phyloP scores from a whole-genome alignment of 2,329 filamentous ascomycete species.

The Aspergillus sp. region DNA sequence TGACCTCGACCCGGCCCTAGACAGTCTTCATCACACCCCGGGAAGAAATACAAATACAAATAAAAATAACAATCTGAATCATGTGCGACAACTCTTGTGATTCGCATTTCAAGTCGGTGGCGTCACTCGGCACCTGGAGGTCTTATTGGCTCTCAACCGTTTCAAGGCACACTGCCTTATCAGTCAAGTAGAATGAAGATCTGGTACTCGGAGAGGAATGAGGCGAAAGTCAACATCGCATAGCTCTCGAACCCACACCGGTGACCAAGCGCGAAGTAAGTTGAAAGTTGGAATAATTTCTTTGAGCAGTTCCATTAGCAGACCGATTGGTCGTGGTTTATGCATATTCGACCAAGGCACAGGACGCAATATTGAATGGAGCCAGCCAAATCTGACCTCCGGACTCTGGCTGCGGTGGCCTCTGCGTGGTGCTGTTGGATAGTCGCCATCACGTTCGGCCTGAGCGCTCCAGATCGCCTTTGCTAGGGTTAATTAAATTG shows the following conservation, averaged over 20 bases:
- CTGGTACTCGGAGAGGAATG: slow-evolving; percentile 10
- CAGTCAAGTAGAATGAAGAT: slow-evolving; percentile 13
- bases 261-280: neutral
- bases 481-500: neutral
- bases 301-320: neutral
- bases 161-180: slow-evolving; percentile 2
- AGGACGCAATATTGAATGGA: slow-evolving; percentile 13
- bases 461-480: neutral
- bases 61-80: neutral
- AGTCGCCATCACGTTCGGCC: slow-evolving; percentile 3
- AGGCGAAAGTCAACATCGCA: neutral
- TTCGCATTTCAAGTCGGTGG: neutral
- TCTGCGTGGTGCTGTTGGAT: neutral
- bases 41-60: neutral
- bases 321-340: slow-evolving; percentile 5
- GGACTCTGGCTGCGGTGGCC: neutral
- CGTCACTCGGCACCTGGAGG: slow-evolving; percentile 14
- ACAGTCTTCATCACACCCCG: neutral
- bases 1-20: neutral
- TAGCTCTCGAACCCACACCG: neutral
- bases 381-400: neutral
- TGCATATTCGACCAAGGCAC: slow-evolving; percentile 10
- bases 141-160: slow-evolving; percentile 8
- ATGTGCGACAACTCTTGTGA: neutral
- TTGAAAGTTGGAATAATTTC: neutral